Evolutionary conservation across 495 filamentous ascomycete genomes (phyloP).

Genomic region (Penicillium silybi): DNA sequence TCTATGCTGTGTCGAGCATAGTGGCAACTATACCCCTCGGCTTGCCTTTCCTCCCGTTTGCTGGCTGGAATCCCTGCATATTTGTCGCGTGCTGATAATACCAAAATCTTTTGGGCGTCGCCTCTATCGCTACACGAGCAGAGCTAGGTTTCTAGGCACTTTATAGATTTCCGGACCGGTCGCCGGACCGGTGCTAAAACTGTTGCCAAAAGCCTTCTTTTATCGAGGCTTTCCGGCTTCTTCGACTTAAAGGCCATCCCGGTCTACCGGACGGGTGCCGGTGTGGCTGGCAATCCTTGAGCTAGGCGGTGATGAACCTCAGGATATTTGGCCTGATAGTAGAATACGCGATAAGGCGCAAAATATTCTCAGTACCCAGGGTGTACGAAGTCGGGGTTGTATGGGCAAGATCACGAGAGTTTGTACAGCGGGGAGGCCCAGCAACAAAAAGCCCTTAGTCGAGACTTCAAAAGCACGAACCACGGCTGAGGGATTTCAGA

Average conservation of each 20-base stretch:
- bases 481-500: no score
- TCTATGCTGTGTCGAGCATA: neutral
- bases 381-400: no score
- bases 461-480: no score
- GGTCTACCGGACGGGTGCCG: conserved; percentile 11
- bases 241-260: neutral
- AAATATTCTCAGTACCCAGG: no score
- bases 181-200: conserved; percentile 12
- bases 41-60: neutral
- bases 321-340: no score
- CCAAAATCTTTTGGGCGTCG: neutral
- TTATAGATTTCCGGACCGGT: conserved; percentile 2
- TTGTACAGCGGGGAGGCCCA: no score
- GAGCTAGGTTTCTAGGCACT: neutral
- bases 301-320: neutral
- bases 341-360: no score
- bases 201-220: neutral
- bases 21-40: neutral
- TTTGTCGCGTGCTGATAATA: conserved; percentile 1
- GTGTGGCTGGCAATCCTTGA: conserved; percentile 7
- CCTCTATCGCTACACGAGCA: neutral
- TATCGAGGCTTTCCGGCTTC: neutral
- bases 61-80: neutral
- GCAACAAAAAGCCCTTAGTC: no score
- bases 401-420: no score